Conservation (phyloP, 306 rosid genomes). For the Comarum palustre region DNA sequence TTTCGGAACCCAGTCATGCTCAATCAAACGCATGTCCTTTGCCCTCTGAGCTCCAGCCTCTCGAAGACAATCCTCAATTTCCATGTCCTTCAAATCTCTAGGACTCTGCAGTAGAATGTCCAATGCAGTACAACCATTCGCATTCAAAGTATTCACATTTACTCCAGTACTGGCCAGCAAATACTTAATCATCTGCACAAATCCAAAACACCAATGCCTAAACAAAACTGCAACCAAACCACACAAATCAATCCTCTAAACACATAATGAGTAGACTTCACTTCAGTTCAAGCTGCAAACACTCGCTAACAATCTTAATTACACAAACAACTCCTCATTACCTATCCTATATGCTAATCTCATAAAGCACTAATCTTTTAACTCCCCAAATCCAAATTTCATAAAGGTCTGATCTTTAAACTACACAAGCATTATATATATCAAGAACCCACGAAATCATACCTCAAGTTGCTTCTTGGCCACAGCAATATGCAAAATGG, state of each 20-base stretch:
- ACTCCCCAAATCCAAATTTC: neutral
- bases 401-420: neutral
- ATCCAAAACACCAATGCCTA: neutral
- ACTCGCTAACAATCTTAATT: neutral
- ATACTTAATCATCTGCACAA: slow-evolving; percentile 27
- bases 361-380: neutral
- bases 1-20: slow-evolving; percentile 9
- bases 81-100: slow-evolving; percentile 26
- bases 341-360: neutral
- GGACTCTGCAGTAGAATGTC: slow-evolving; percentile 33
- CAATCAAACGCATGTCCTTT: slow-evolving; percentile 17
- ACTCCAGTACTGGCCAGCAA: slow-evolving; percentile 13
- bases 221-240: neutral
- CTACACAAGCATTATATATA: neutral
- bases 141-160: slow-evolving; percentile 25
- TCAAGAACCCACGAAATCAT: neutral
- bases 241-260: neutral
- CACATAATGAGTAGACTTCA: no score
- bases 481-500: slow-evolving; percentile 35
- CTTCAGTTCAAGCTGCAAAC: neutral
- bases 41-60: slow-evolving; percentile 15
- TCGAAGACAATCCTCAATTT: slow-evolving; percentile 23
- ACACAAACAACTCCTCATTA: neutral
- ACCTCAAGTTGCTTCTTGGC: slow-evolving; percentile 34
- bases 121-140: slow-evolving; percentile 25